Conservation (phyloP, 78 protist genomes). For the Protostelium mycophagum region DNA sequence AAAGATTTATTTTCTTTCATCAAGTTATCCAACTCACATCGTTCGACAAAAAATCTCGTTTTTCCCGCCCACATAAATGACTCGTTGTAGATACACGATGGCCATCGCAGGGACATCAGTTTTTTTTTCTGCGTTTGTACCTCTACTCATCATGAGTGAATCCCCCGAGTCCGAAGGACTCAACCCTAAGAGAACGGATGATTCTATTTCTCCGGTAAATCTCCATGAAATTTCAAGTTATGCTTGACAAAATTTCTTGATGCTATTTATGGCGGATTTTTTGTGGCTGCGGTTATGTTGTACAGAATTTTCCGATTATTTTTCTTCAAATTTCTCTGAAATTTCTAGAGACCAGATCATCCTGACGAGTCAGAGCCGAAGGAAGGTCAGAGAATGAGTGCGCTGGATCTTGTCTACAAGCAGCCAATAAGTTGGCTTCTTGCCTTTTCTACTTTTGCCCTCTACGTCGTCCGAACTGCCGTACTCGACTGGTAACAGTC, state of each 20-base stretch:
- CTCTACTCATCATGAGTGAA: background rate
- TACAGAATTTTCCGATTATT: too few relatives aligned
- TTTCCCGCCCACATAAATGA: too few relatives aligned
- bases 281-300: background rate
- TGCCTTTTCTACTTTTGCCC: background rate
- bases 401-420: background rate
- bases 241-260: too few relatives aligned
- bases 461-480: background rate
- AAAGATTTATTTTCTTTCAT: too few relatives aligned
- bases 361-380: background rate
- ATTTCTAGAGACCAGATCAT: background rate
- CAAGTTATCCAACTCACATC: too few relatives aligned
- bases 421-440: background rate
- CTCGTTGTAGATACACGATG: background rate
- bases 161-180: background rate
- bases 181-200: background rate
- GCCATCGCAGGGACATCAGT: background rate
- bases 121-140: background rate
- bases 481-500: conserved; percentile 1
- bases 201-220: background rate
- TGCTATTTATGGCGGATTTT: background rate
- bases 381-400: background rate
- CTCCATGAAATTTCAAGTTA: too few relatives aligned
- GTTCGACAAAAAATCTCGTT: too few relatives aligned
- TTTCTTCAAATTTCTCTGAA: too few relatives aligned